Evolutionary conservation across 192 early-diverging fungal species (phyloP), one percentile per base, ranked within the genome.

Genomic region (Coemansia sp.): DNA sequence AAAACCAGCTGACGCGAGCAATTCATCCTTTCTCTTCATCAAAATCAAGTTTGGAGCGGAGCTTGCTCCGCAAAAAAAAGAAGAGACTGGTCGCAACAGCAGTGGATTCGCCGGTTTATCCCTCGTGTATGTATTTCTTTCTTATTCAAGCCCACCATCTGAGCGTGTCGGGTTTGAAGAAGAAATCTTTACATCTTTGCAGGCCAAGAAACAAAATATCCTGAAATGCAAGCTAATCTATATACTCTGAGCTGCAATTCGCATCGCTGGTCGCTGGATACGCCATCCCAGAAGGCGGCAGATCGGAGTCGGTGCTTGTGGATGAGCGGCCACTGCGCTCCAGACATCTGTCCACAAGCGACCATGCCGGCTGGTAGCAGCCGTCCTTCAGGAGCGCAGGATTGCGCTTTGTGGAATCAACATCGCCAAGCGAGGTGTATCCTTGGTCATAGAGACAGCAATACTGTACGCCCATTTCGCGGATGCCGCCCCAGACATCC

Each of bases 371-470:
- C 19, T 64, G 60, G 65, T 68, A 81, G 67, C 63, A 42, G n/a
- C 61, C 80, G 18, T 82, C 48, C 61, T 87, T 85, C 50, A 73
- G 47, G 40, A 97, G 78, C 19, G 87, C 86, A 4, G 95, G 96
- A 72, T 98, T 98, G 15, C 88, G 93, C 19, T 84, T 71, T 6
- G 96, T 98, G 61, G 94, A 89, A 60, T 91, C 85, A 21, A 87
- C 87, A 40, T 91, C 88, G 19, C 96, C 96, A 43, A 98, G 78
- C 19, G 95, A 97, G 9, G 96, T 98, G 69, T 96, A 98, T 15
- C 93, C 94, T 71, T 88, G 68, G 69, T 98, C 94, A 66, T 98
- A 98, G 53, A 97, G 84, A 0, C 80, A 80, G 79, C 95, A 98
- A 76, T 96, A 97, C 53, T 87, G 89, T 40, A 96, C 85, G 12